Percentiles rank a stretch among this genome's conserved stretches.
Conservation (phyloP, 495 filamentous ascomycete genomes). For the Podospora tetraspora region DNA sequence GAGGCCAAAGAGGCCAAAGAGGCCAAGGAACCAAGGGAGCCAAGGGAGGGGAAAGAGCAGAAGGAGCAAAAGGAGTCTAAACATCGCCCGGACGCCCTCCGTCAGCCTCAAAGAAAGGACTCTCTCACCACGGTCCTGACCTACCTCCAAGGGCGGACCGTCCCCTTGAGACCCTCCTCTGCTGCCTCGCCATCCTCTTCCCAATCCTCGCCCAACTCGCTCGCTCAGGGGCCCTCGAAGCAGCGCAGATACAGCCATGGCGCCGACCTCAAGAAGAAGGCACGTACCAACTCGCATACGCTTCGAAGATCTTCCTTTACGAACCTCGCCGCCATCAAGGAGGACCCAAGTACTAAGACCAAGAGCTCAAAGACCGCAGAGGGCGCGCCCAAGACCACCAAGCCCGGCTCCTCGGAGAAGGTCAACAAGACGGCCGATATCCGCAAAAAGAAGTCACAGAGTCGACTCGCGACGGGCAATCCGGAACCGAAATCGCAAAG, state of each 20-base stretch:
- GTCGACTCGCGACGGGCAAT: neutral
- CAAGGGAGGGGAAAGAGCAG: conserved; percentile 16
- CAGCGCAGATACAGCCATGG: conserved; percentile 30
- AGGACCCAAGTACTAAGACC: conserved; percentile 26
- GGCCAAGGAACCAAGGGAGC: conserved; percentile 24
- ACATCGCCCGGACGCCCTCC: conserved; percentile 19
- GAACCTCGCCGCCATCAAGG: conserved; percentile 15
- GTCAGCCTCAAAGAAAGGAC: conserved; percentile 29
- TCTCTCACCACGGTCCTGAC: conserved; percentile 28
- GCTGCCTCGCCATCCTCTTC: conserved; percentile 15
- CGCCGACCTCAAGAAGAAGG: conserved; percentile 27
- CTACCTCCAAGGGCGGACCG: conserved; percentile 23
- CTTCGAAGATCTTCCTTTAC: conserved; percentile 27
- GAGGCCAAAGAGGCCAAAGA: conserved; percentile 7
- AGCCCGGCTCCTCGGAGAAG: conserved; percentile 24
- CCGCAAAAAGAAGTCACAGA: conserved; percentile 11
- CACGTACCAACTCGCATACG: conserved; percentile 28
- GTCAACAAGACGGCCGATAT: conserved; percentile 19
- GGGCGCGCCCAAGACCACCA: conserved; percentile 20
- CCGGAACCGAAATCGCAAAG: conserved; percentile 15
- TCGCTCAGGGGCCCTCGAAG: conserved; percentile 16
- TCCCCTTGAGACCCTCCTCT: conserved; percentile 11
- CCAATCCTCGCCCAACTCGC: conserved; percentile 5
- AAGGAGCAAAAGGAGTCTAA: conserved; percentile 23
- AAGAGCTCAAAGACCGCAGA: conserved; percentile 27